Conservation (phyloP, 1,284 basidiomycete species). For the Phlebopus sp. region DNA sequence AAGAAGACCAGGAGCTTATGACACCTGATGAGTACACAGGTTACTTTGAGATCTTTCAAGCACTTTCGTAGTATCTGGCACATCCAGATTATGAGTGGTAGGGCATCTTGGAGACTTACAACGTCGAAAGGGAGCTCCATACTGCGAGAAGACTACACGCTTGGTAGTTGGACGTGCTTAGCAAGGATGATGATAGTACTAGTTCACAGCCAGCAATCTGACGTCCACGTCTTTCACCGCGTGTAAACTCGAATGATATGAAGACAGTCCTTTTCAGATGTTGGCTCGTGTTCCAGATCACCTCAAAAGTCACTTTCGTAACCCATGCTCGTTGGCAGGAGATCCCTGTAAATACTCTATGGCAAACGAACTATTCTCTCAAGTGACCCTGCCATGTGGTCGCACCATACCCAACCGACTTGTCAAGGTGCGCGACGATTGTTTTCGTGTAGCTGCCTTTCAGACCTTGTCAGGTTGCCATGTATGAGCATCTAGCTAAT, state of each 20-base stretch:
- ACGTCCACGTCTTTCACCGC: too few relatives aligned
- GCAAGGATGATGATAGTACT: too few relatives aligned
- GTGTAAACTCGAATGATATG: too few relatives aligned
- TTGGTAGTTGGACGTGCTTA: too few relatives aligned
- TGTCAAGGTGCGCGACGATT: slow-evolving; percentile 39
- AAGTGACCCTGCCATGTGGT: slow-evolving; percentile 54
- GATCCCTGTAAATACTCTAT: slow-evolving; percentile 12
- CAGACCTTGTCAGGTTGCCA: slow-evolving; percentile 54
- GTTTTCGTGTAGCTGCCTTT: not conserved
- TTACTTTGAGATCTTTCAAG: slow-evolving; percentile 65
- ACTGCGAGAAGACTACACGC: too few relatives aligned
- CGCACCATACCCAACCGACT: slow-evolving; percentile 40
- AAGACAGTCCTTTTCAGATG: too few relatives aligned
- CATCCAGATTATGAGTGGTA: not conserved
- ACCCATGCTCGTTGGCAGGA: too few relatives aligned
- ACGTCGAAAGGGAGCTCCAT: too few relatives aligned
- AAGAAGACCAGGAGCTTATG: slow-evolving; percentile 82
- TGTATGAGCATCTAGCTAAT: slow-evolving; percentile 81
- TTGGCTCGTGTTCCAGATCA: too few relatives aligned
- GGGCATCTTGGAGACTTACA: too few relatives aligned
- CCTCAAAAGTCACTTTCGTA: too few relatives aligned
- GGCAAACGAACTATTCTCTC: slow-evolving; percentile 33
- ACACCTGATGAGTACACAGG: slow-evolving; percentile 81
- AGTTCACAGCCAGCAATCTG: too few relatives aligned
- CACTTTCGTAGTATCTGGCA: slow-evolving; percentile 26